These are phyloP conservation scores for Mesotaenium endlicherianum DNA, from an alignment of 139 green algal genomes.

Conservation along the genomic window DNA sequence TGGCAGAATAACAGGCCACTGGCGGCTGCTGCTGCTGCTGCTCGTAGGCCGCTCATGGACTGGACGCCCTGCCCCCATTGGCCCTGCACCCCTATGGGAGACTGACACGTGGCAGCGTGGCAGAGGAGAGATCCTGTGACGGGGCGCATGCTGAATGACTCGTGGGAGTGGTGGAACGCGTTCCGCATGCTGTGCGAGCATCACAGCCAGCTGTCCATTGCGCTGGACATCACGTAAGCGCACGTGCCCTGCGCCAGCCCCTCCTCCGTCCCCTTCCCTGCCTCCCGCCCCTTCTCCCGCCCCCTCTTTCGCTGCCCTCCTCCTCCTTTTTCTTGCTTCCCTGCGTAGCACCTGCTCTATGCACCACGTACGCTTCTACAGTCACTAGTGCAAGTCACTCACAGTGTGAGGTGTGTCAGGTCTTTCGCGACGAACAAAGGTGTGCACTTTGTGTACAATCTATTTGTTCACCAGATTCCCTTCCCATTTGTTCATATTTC, in stretches of 20 bases:
- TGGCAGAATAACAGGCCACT: too few relatives aligned
- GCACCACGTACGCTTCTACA: too few relatives aligned
- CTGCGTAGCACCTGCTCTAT: not conserved
- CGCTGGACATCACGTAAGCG: slow-evolving; percentile 62
- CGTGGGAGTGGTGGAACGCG: slow-evolving; percentile 74
- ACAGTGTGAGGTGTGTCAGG: too few relatives aligned
- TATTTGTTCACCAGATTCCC: too few relatives aligned
- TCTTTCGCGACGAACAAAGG: too few relatives aligned
- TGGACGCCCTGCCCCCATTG: too few relatives aligned
- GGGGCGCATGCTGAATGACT: slow-evolving; percentile 45
- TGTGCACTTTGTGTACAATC: too few relatives aligned
- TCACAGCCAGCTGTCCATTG: slow-evolving; percentile 68
- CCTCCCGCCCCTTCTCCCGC: not conserved
- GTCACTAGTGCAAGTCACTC: too few relatives aligned
- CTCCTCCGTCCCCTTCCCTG: not conserved
- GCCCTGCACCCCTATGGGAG: too few relatives aligned
- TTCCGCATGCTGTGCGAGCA: slow-evolving; percentile 72
- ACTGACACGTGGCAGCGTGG: not conserved
- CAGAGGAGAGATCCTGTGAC: slow-evolving; percentile 20
- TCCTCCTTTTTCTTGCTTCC: not conserved
- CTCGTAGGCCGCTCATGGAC: too few relatives aligned
- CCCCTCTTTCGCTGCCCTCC: not conserved
- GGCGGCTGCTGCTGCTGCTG: too few relatives aligned
- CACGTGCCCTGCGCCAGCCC: not conserved
- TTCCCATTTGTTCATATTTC: too few relatives aligned